Percentiles rank a stretch among this genome's conserved stretches.
phyloP scores from a whole-genome alignment of 169 alveolate species.

The Eimeria sp. region DNA sequence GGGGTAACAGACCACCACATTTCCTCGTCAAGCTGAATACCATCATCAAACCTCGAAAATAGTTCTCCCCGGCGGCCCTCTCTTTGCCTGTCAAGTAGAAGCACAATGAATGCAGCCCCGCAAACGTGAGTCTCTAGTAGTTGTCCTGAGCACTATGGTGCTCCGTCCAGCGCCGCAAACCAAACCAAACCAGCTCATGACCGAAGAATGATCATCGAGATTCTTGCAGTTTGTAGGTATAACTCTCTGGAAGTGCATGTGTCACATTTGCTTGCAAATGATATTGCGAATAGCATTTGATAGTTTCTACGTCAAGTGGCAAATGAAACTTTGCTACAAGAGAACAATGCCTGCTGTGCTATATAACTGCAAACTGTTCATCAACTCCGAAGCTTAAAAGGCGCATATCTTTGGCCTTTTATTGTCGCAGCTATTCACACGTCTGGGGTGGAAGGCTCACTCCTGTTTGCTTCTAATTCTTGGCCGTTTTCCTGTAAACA shows the following conservation, averaged over 20 bases:
- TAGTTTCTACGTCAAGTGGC: background rate
- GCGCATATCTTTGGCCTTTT: background rate
- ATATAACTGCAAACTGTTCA: background rate
- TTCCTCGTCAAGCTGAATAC: constrained; percentile 80
- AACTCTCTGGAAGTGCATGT: background rate
- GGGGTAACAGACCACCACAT: constrained; percentile 84
- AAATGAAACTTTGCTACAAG: background rate
- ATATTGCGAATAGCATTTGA: background rate
- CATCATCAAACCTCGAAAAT: constrained; percentile 75
- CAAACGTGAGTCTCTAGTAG: background rate
- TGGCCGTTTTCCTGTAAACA: constrained; percentile 45
- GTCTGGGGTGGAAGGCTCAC: background rate
- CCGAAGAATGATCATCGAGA: background rate
- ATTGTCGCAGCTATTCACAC: background rate
- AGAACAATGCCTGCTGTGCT: background rate
- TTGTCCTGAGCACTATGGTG: background rate
- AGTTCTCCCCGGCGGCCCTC: constrained; percentile 42
- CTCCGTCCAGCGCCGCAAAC: background rate
- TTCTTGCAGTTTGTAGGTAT: background rate
- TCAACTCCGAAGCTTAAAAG: background rate
- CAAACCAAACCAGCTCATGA: background rate
- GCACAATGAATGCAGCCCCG: background rate
- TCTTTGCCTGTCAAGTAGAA: constrained; percentile 23
- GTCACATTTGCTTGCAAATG: background rate
- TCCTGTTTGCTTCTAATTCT: background rate